phyloP scores from a whole-genome alignment of 306 rosid genomes.

The Citrullus mucosospermus region DNA sequence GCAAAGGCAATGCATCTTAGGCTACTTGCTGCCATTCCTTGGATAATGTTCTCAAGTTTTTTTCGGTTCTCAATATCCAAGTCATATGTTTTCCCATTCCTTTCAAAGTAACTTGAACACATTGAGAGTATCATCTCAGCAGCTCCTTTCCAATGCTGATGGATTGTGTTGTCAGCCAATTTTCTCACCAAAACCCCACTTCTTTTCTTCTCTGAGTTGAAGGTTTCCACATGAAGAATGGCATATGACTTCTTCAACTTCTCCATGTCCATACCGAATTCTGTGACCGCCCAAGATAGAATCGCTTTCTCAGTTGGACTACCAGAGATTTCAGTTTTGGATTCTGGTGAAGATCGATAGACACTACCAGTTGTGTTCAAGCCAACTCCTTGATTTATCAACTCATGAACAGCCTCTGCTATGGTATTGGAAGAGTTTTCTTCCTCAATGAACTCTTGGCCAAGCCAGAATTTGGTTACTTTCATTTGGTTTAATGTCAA shows the following conservation, averaged over 20 bases:
- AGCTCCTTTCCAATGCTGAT: constrained; percentile 88
- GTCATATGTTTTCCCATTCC: constrained; percentile 27
- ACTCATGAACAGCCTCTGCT: constrained; percentile 24
- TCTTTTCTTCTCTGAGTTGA: constrained; percentile 74
- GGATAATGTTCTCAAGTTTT: constrained; percentile 36
- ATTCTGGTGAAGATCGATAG: constrained; percentile 25
- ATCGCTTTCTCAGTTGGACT: constrained; percentile 84
- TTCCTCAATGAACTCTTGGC: constrained; percentile 32
- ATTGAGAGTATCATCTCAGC: constrained; percentile 71
- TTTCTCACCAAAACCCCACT: constrained; percentile 58
- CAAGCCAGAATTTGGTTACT: constrained; percentile 62
- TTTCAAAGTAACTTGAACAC: constrained; percentile 48
- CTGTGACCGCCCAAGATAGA: constrained; percentile 54
- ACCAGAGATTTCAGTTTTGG: constrained; percentile 65
- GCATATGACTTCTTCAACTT: constrained; percentile 33
- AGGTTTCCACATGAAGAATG: constrained; percentile 65
- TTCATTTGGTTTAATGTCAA: constrained; percentile 67
- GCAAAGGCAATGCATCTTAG: constrained; percentile 84
- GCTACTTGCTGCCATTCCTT: constrained; percentile 87
- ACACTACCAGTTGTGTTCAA: constrained; percentile 64
- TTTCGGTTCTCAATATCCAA: constrained; percentile 27
- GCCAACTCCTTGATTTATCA: constrained; percentile 60
- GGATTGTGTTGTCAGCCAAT: constrained; percentile 25
- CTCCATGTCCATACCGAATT: constrained; percentile 56
- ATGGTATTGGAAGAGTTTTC: constrained; percentile 17